Evolutionary conservation across 768 basidiomycete genomes (phyloP), one percentile per base, ranked within the genome.

Genomic region (Suillus discolor): DNA sequence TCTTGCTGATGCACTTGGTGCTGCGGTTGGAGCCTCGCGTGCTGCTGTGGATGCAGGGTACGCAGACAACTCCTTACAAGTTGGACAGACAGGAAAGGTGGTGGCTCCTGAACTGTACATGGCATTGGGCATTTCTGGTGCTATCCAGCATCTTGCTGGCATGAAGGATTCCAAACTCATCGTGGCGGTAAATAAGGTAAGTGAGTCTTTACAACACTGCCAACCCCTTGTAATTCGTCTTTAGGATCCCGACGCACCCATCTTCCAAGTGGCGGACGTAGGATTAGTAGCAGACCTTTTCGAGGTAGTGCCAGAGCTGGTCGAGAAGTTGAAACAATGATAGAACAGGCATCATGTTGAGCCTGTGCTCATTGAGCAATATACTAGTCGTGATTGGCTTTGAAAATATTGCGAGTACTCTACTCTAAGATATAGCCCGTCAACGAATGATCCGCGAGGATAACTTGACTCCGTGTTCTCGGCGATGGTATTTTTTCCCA

Each of bases 161-260:
- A 99, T 99, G 97, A 99, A 99, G 77, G 97, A 98, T 73, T 96
- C 94, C 13, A 99, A 99, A 81, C 83, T 98, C 68, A 99, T 99
- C 67, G 97, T 97, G 39, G 97, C 97, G 5, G 85, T 99, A 67
- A 99, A 99, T 83, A 99, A 99, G 87, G 96, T 89, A 67, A 62
- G 81, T 68, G 23, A 12, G 36, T 45, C 31, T 36, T 64, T 28
- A 3, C 57, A 41, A 64, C 23, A 28, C 55, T 34, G 51, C 9
- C 23, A 20, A 31, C 44, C 55, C 2, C 60, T 61, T 62, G 64
- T 74, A n/a, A 74, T 65, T 25, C 41, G 64, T 66, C 62, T 68
- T 23, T 70, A 96, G 94, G 97, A 98, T 74, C 85, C 94, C 49
- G 97, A 99, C 72, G 97, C 97, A 11, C 97, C 97, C 1, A 99